Base-by-base conservation (phyloP, 2,329 filamentous ascomycete species). In the Talaromyces islandicus region DNA sequence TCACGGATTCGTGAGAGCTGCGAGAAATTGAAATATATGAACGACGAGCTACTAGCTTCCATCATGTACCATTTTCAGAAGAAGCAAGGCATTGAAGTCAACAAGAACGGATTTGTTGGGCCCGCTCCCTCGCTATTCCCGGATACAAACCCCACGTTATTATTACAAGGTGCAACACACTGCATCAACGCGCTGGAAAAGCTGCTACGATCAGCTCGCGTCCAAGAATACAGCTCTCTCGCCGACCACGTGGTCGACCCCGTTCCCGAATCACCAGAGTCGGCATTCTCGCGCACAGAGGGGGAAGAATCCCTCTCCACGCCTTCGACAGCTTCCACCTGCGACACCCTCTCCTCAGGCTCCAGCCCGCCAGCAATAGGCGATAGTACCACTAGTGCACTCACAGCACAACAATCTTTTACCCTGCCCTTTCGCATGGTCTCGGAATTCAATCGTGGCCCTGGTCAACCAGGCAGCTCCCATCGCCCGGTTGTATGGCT, bases 61-160 rank as follows among this genome's bases (percentile, higher is more conserved):
- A 61, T 61, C 29, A 61, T 61, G 59, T 61, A 58, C 51, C 59
- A 61, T 52, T 61, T 61, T 27, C 59, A 61, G 41, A 61, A 27
- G 43, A 61, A 55, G 27, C 35, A 61, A 38, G 59, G 59, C 4
- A 55, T 61, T 46, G 59, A 61, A 46, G 59, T 61, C 27, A 58
- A 54, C 19, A 46, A 24, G 27, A 30, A 61, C 25, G 59, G 59
- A 30, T 61, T 61, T 30, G 59, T 61, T 51, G 56, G 56, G 21
- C 59, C 59, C 4, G 51, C 59, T n/a, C 59, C 59, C 7, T 43
- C 59, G 7, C 25, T 61, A 27, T 61, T 61, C 24, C 55, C 59
- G 2, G 59, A 61, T 55, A 61, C 59, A 32, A 61, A 61, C 25
- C 59, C 59, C n/a, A 61, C 59, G 9, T 53, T 61, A 54, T 52